These are phyloP conservation scores for Botryobasidium botryosum DNA, from an alignment of 768 basidiomycete species.

Conservation along the genomic window DNA sequence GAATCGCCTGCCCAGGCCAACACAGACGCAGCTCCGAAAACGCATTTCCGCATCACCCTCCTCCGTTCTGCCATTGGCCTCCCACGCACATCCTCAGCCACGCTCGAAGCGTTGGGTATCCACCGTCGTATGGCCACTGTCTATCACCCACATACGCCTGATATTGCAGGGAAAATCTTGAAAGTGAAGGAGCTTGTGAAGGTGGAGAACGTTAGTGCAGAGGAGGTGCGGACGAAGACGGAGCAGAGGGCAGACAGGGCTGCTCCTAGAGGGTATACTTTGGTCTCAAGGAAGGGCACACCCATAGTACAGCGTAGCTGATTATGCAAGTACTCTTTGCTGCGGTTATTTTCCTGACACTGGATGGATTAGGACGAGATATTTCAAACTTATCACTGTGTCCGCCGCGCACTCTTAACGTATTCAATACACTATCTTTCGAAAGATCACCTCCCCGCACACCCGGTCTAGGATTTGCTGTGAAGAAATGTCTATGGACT, in stretches of 20 bases:
- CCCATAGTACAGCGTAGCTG: too few relatives aligned
- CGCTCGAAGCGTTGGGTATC: slow-evolving; percentile 68
- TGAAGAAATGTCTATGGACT: too few relatives aligned
- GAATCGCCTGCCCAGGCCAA: too few relatives aligned
- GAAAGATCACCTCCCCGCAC: too few relatives aligned
- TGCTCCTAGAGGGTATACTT: slow-evolving; percentile 55
- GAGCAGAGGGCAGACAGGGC: slow-evolving; percentile 51
- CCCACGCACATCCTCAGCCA: slow-evolving; percentile 49
- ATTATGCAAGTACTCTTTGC: too few relatives aligned
- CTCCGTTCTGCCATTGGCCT: slow-evolving; percentile 76
- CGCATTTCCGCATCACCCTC: slow-evolving; percentile 83
- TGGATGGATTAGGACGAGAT: too few relatives aligned
- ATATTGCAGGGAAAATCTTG: slow-evolving; percentile 73
- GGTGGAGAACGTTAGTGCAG: slow-evolving; percentile 65
- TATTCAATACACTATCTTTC: too few relatives aligned
- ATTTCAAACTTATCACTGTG: too few relatives aligned
- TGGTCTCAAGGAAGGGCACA: too few relatives aligned
- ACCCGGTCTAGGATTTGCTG: too few relatives aligned
- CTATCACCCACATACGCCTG: slow-evolving; percentile 54
- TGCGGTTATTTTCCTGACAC: too few relatives aligned
- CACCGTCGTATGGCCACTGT: slow-evolving; percentile 73
- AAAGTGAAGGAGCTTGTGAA: slow-evolving; percentile 77
- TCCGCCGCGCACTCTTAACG: too few relatives aligned
- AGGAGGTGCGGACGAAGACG: slow-evolving; percentile 48
- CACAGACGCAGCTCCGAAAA: slow-evolving; percentile 20